Base-by-base conservation (phyloP, 2,329 filamentous ascomycete species). In the Orbilia quercus region DNA sequence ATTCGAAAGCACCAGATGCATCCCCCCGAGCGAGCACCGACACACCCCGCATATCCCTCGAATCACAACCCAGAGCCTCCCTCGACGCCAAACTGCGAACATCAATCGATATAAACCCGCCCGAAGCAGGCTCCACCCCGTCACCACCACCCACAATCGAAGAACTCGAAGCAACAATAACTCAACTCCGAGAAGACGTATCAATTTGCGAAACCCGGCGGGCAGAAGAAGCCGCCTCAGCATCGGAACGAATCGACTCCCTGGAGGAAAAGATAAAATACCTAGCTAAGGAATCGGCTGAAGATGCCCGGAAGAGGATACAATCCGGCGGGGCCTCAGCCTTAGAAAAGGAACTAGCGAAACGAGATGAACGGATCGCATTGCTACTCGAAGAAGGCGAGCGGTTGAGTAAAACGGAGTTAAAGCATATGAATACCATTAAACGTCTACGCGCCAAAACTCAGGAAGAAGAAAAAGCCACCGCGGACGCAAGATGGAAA, bases 341-440 rank as follows among this genome's bases (percentile, higher is more conserved):
- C 64, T 66, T 84, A 1, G 91, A 96, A 76, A 91, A 89, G 80
- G 92, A 91, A 78, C 80, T 98, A 12, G 90, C 91, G 0, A 92
- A 96, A 78, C 96, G 92, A 79, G 93, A 98, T 77, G 89, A 94
- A 77, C 91, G 91, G 79, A 96, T 98, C 77, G 91, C 93, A 1
- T 83, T 93, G 50, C 83, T 99, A 11, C 90, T 99, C 84, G 90
- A 96, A 77, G 95, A 99, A 82, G 95, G 96, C 0, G 91, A 95
- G 77, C 92, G 90, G 76, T 84, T 98, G 7, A 93, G 92, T 1
- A 91, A 90, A 77, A 90, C 87, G 0, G 95, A 99, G 80, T 87
- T 97, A 80, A 92, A 92, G 78, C 89, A 96, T 75, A 85, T 94
- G 73, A 87, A 87, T 4, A 89, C 89, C 2, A 91, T 98, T 77